Base-by-base conservation (phyloP, 257 asterid species). In the Cruciata laevipes region DNA sequence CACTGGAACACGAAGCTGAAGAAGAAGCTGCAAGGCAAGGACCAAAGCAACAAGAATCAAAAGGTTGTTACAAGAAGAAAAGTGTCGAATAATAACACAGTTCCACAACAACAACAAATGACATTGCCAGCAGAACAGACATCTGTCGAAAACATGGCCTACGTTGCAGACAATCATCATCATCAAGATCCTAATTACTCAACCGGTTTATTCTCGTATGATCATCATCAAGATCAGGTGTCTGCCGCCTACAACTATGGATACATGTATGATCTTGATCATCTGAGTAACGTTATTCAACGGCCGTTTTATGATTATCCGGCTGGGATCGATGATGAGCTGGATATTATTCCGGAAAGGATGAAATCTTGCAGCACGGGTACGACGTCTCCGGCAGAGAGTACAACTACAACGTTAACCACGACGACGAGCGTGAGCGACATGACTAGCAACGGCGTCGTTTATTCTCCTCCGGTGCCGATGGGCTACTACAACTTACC, bases 1-100 rank as follows among this genome's bases (percentile, higher is more conserved):
- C 77, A 80, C 67, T 80, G 84, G 84, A 80, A 80, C 63, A 80
- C 84, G 16, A 80, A 37, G 73, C 63, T 80, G 77, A 80, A 80
- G 84, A 80, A 75, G 52, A 80, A 76, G 31, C 14, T 80, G 31
- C 68, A 73, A 0, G 78, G 76, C 17, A 80, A 73, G 53, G n/a
- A n/a, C n/a, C 76, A 73, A 57, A 58, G 81, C 6, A 80, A 65
- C 66, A 71, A 76, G 12, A 12, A 53, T 53, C 59, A 53, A 55
- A 73, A 51, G 32, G 5, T 71, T 52, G 67, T 64, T 21, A 35
- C 21, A 21, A 69, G 33, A 65, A 70, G 66, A 51, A 55, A 24
- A 13, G 65, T 56, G 2, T 25, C 53, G 57, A 44, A 10, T 63
- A 12, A 52, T 49, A 53, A 58, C 63, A 58, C 25, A 14, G 56